Evolutionary conservation across 108 stramenopile species (phyloP), one percentile per base, ranked within the genome.

Genomic region (Pelagomonas calceolata): DNA sequence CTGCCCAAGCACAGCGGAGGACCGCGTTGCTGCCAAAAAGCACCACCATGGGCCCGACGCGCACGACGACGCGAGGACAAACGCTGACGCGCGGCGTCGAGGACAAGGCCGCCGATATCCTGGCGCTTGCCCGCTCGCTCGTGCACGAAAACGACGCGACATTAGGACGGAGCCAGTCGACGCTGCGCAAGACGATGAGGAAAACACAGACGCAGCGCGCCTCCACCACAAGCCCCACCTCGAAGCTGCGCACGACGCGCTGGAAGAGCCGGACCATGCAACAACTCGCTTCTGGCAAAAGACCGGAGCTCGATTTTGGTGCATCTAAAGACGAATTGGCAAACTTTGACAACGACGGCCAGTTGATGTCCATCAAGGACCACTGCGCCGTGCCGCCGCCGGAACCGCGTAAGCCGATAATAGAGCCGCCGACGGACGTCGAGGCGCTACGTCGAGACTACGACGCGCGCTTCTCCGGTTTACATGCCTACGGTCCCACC

Each of bases 401-500:
- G 51, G 51, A 17, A 26, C 21, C 51, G 51, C 21, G 21, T 3
- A 26, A 17, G 51, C 51, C 51, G 26, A n/a, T n/a, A n/a, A n/a
- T n/a, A n/a, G n/a, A n/a, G n/a, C 39, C 39, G 39, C 39, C 39
- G 39, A 5, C 9, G 9, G 39, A 43, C 39, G 39, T 70, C 63
- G 45, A 63, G 34, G 44, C 64, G 39, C 63, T 60, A 4, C 70
- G 64, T 17, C 34, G 36, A 15, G 72, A 63, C 4, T 72, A 72
- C 65, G 72, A 72, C 33, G 26, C 37, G 36, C n/a, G 66, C 5
- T 72, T 65, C 67, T 21, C 46, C 66, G 66, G 67, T 0, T 31
- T 72, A 31, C 79, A 82, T 73, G 79, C 81, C 32, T 74, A 65
- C 34, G 83, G 83, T 9, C 66, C 71, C 37, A 77, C 65, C 46